Base-by-base conservation (phyloP, 305 asterid genomes). In the Andrographis paniculata region DNA sequence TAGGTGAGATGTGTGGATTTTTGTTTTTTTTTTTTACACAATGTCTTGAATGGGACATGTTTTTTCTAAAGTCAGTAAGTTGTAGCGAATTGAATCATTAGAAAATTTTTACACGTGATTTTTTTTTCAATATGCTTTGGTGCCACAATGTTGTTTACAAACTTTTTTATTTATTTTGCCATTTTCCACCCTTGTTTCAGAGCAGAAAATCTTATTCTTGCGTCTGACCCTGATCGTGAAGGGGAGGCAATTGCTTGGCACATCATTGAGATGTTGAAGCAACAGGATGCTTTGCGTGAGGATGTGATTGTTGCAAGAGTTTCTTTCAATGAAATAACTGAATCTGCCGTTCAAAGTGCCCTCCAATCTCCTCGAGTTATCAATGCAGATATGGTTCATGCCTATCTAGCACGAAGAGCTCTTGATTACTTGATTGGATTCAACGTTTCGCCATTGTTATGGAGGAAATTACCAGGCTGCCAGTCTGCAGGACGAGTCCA, bases 401-500 rank as follows among this genome's bases (percentile, higher is more conserved):
- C 96, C 60, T 85, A 89, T 74, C 98, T 89, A 54, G 98, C 96
- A 15, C 69, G 96, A 6, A 86, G 96, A 28, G 98, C 98, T 20
- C 94, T 85, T 58, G 98, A 89, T 67, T 89, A 89, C 66, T 67
- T 89, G 74, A 86, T 89, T 58, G 98, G 98, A 20, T 88, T 89
- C 82, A 89, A 70, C 60, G 80, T 89, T 41, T 89, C 98, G 56
- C 98, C 96, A 20, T 68, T 89, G 64, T 64, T 89, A 42, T 89
- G 98, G 98, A 80, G 82, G 69, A 89, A 89, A 70, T 52, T 89
- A 67, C 98, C 98, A 33, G 91, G 93, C 60, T 89, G 96, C 61
- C 98, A 76, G 70, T 89, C 96, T 36, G 95, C 98, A 58, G 98
- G 98, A 24, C 87, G 95, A 52, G 98, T 89, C 44, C 98, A 89